Evolutionary conservation across 805 yeast genomes (phyloP), one percentile per base, ranked within the genome.

Genomic region (Jamesozyma spencerorum): DNA sequence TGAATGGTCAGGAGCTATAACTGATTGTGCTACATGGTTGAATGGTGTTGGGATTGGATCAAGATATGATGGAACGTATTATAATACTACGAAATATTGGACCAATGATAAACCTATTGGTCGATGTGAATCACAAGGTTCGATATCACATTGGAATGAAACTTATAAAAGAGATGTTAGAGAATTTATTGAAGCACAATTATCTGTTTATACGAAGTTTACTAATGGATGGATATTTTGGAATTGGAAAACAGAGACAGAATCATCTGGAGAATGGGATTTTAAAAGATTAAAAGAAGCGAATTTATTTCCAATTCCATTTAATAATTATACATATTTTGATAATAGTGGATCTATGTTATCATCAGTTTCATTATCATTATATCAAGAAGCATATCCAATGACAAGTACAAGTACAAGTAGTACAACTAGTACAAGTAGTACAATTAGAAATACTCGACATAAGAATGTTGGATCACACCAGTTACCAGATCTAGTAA

Each of bases 31-130:
- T 3, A 66, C 64, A 18, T 80, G 84, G 85, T 57, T 80, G 39
- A 80, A 79, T 50, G 85, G 85, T 38, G 76, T 77, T 13, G 80
- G 80, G 3, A 62, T 75, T 19, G 84, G 84, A n/a, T 67, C 83
- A 1, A 68, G 86, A 41, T 79, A 68, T 51, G 81, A 71, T 33
- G 77, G 74, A 1, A 60, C 73, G 3, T 74, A 63, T 47, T 58
- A 53, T 40, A 47, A 49, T 15, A 46, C 54, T 12, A 53, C 55
- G 12, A 20, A 45, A 3, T 50, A 42, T 29, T 35, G 38, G 4
- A 44, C 52, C 2, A 24, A 37, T 5, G 39, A 40, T 17, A 38
- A 44, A 7, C 55, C 54, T 33, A 45, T 47, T 13, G 79, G 78
- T 2, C 48, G 54, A 3, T 79, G 85, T 48, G 56, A 36, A 53